A percentile compares a stretch with the other conserved stretches of the same genome.
Conservation (phyloP, 345 rosid genomes). For the Brassica nigra region DNA sequence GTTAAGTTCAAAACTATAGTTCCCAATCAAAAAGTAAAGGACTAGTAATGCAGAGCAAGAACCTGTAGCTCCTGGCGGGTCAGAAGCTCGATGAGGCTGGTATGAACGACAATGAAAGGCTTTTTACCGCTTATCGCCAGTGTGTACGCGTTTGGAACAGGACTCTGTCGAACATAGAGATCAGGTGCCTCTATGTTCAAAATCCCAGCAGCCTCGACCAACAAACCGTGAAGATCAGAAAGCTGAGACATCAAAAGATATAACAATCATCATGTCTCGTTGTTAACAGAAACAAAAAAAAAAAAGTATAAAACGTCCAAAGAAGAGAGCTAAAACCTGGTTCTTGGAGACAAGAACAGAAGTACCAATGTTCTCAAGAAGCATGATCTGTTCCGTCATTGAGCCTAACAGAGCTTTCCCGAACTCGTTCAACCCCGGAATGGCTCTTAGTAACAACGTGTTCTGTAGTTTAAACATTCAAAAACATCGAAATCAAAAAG, state of each 20-base stretch:
- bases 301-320: neutral
- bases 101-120: slow-evolving; percentile 89
- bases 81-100: slow-evolving; percentile 91
- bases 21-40: neutral
- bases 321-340: slow-evolving; percentile 53
- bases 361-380: slow-evolving; percentile 97
- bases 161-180: slow-evolving; percentile 91
- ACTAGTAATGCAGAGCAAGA: slow-evolving; percentile 8
- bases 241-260: slow-evolving; percentile 53
- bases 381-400: slow-evolving; percentile 90
- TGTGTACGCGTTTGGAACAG: slow-evolving; percentile 91
- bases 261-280: neutral
- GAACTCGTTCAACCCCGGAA: slow-evolving; percentile 84
- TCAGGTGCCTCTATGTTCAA: slow-evolving; percentile 84
- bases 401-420: slow-evolving; percentile 77
- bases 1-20: neutral
- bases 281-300: neutral
- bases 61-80: slow-evolving; percentile 90
- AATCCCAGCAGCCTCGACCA: slow-evolving; percentile 80
- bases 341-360: slow-evolving; percentile 87
- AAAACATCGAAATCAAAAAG: neutral
- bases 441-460: slow-evolving; percentile 78
- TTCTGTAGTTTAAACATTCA: slow-evolving; percentile 51
- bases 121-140: slow-evolving; percentile 84
- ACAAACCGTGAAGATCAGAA: slow-evolving; percentile 76